Conservation (phyloP, 257 asterid species). For the Gynochthodes officinalis region DNA sequence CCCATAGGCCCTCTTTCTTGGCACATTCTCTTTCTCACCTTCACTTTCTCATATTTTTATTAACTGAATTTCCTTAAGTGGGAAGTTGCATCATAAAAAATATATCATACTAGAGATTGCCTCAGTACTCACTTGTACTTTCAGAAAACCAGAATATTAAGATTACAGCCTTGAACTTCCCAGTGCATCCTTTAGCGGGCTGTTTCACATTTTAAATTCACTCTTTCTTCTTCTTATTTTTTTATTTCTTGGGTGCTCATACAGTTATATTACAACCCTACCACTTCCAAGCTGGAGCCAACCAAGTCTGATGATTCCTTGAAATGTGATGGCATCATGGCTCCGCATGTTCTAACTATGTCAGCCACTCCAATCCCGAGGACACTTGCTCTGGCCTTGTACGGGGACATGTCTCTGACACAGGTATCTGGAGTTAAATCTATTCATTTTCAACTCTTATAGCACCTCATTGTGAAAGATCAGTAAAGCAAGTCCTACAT, state of each 20-base stretch:
- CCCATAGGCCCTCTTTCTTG: neutral
- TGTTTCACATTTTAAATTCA: constrained; percentile 3
- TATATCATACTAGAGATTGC: neutral
- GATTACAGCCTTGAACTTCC: neutral
- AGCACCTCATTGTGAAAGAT: neutral
- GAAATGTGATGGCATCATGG: constrained; percentile 52
- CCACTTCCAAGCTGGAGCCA: constrained; percentile 46
- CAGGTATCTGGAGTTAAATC: constrained; percentile 52
- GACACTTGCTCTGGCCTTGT: constrained; percentile 88
- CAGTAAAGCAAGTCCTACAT: neutral
- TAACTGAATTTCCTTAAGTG: neutral
- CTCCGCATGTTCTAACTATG: constrained; percentile 95
- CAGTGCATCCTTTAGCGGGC: neutral
- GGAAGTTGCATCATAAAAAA: neutral
- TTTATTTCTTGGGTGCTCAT: constrained; percentile 20
- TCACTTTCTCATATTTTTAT: neutral
- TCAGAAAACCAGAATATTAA: neutral
- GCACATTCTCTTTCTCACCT: neutral
- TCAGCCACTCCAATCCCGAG: constrained; percentile 99
- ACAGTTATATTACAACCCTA: constrained; percentile 68
- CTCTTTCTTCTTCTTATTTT: constrained; percentile 14
- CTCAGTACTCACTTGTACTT: neutral
- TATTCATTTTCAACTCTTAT: constrained; percentile 9
- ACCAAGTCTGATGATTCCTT: constrained; percentile 37
- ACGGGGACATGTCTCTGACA: constrained; percentile 96